Base-by-base conservation (phyloP, 805 yeast genomes). In the Kluyveromyces dobzhanskii region DNA sequence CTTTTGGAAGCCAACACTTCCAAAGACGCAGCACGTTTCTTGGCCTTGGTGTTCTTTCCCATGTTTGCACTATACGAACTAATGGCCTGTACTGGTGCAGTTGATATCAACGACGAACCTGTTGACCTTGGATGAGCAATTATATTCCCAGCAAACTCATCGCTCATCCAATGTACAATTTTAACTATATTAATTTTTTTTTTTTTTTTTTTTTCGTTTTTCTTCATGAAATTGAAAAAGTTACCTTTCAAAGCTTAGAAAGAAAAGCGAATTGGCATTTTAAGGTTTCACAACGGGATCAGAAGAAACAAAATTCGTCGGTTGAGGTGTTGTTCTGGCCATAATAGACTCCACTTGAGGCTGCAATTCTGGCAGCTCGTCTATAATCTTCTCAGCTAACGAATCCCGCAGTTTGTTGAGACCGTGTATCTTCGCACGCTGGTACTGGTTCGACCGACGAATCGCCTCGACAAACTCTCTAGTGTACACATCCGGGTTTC, bases 401-500 rank as follows among this genome's bases (percentile, higher is more conserved):
- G 73, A 69, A 44, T 78, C 76, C 49, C 84, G 66, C 46, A 88
- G 70, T 40, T 73, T 70, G 35, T 55, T 63, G 63, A 83, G 70
- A 1, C 87, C 95, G 31, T 65, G 53, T 73, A 85, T 76, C 58
- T 85, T 85, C 3, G 96, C 97, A 53, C 86, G 75, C 39, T 92
- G 69, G 47, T 80, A 77, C 53, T 94, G 96, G 54, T 92, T 92
- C 32, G 87, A 78, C 50, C 85, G 80, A 29, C 87, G 79, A n/a
- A 92, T 82, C 26, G 90, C 85, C 57, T 92, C 98, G 12, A 90
- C 85, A 62, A 92, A 92, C 63, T 92, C 98, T 57, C 98, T 73
- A 1, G 97, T 87, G 61, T 92, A 92, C 29, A 92, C 87, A 56
- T 92, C 97, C 0, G 98, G 97, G 56, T 92, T 92, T 49, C 98